A percentile compares a stretch with the other conserved stretches of the same genome.
phyloP scores from a whole-genome alignment of 805 yeast genomes.

The Pichia insulana region DNA sequence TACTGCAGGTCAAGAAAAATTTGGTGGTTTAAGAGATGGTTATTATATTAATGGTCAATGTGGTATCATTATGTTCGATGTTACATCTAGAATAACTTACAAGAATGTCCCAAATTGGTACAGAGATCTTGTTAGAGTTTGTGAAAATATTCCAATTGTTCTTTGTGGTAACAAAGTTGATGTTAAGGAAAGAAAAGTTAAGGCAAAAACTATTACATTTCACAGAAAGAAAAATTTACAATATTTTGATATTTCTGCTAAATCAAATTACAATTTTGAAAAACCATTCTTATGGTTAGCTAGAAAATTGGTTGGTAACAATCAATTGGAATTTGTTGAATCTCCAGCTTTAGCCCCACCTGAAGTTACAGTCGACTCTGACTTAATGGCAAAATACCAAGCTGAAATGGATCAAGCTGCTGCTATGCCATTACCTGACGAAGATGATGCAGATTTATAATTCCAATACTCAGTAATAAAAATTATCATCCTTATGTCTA shows the following conservation, averaged over 20 bases:
- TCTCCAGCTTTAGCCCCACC: conserved; percentile 99
- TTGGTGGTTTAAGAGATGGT: conserved; percentile 99
- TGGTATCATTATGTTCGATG: conserved; percentile 99
- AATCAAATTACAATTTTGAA: conserved; percentile 98
- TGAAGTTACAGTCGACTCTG: conserved; percentile 95
- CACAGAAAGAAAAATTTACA: conserved; percentile 99
- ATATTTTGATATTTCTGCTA: conserved; percentile 98
- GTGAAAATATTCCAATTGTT: conserved; percentile 99
- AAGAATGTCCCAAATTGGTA: conserved; percentile 99
- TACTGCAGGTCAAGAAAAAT: conserved; percentile 99
- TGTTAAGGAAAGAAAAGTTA: conserved; percentile 98
- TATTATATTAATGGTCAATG: conserved; percentile 99
- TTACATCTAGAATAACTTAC: conserved; percentile 97
- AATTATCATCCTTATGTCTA: background rate
- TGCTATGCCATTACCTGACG: conserved; percentile 99
- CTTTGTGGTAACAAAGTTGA: conserved; percentile 99
- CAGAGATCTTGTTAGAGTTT: conserved; percentile 98
- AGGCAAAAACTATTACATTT: conserved; percentile 99
- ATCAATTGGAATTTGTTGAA: conserved; percentile 96
- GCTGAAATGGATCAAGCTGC: conserved; percentile 99
- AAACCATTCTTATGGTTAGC: conserved; percentile 99
- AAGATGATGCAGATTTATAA: conserved; percentile 98
- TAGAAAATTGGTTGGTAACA: conserved; percentile 97
- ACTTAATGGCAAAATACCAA: conserved; percentile 96
- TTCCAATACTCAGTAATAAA: conserved; percentile 16